Conservation (phyloP, 176 grass and related monocot genomes). For the Stipa capillata region DNA sequence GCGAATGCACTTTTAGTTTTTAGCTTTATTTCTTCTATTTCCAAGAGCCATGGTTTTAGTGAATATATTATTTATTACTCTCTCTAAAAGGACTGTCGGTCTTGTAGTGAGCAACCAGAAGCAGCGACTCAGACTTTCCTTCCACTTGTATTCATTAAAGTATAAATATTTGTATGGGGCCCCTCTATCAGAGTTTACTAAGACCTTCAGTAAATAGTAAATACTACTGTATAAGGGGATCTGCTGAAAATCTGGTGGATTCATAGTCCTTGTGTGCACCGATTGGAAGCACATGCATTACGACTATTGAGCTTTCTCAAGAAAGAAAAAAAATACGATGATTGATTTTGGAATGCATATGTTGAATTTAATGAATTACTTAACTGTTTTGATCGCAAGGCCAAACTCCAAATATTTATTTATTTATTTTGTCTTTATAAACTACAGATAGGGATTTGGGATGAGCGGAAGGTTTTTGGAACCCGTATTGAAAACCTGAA, state of each 20-base stretch:
- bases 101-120: background rate
- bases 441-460: constrained; percentile 83
- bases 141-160: background rate
- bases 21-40: background rate
- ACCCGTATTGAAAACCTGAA: constrained; percentile 63
- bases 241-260: background rate
- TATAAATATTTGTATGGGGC: background rate
- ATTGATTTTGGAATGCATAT: background rate
- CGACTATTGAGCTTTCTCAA: too few species aligned
- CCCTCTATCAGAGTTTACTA: background rate
- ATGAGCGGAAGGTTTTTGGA: constrained; percentile 91
- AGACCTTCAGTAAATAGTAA: background rate
- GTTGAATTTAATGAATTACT: background rate
- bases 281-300: background rate
- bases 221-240: background rate
- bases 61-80: background rate
- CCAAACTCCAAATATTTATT: background rate
- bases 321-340: too few species aligned
- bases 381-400: background rate
- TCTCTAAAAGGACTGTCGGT: background rate
- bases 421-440: constrained; percentile 12
- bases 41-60: background rate
- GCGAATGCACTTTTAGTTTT: background rate
- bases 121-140: background rate
- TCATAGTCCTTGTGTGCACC: background rate